These are phyloP conservation scores for Suhomyces ambrosiae DNA, from an alignment of 1,139 yeast species.

Conservation along the genomic window DNA sequence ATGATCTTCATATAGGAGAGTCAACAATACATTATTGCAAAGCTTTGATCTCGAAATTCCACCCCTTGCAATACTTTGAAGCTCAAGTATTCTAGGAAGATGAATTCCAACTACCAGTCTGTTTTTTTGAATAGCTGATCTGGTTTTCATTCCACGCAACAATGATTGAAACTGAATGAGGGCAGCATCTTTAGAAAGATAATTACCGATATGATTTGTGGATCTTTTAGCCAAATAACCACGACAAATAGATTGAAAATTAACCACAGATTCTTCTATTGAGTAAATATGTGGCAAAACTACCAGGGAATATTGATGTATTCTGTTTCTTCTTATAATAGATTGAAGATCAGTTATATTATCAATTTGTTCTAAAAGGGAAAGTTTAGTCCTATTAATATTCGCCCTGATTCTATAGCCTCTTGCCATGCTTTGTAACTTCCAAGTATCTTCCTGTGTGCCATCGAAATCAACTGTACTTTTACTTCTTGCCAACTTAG, in stretches of 20 bases:
- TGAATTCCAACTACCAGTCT: constrained; percentile 21
- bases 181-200: constrained; percentile 17
- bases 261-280: constrained; percentile 29
- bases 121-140: constrained; percentile 24
- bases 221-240: constrained; percentile 5
- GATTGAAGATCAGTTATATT: constrained; percentile 32
- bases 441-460: constrained; percentile 11
- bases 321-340: constrained; percentile 27
- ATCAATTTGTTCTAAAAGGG: constrained; percentile 13
- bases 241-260: constrained; percentile 42
- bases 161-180: constrained; percentile 36
- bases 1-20: constrained; percentile 43
- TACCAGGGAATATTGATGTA: constrained; percentile 25
- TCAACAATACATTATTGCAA: constrained; percentile 46
- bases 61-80: constrained; percentile 60
- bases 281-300: constrained; percentile 26
- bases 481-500: constrained; percentile 23
- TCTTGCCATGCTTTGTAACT: constrained; percentile 33
- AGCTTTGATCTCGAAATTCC: constrained; percentile 49
- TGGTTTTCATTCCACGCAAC: constrained; percentile 32
- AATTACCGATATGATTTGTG: constrained; percentile 17
- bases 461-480: constrained; percentile 15
- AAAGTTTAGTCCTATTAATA: constrained; percentile 8
- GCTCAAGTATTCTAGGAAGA: constrained; percentile 25
- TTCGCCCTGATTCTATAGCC: constrained; percentile 26